Percentiles rank a stretch among this genome's conserved stretches.
Evolutionary conservation across 352 stramenopile genomes (phyloP).

Genomic region (Thalassiosira exigua): DNA sequence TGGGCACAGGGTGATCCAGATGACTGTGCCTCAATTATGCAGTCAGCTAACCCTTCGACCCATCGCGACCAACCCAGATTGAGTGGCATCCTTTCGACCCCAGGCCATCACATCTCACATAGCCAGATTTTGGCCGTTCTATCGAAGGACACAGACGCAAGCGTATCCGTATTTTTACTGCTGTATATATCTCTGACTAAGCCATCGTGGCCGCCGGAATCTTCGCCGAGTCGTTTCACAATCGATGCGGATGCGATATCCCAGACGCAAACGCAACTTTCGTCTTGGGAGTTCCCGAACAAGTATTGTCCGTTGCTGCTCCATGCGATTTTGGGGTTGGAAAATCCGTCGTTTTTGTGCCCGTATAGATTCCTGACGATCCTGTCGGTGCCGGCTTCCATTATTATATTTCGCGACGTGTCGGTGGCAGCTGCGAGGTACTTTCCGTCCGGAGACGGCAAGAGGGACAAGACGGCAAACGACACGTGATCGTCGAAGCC

Average conservation of each 20-base stretch:
- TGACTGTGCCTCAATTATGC: no score
- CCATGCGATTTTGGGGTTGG: conserved; percentile 82
- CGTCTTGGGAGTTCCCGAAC: conserved; percentile 79
- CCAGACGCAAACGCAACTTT: conserved; percentile 75
- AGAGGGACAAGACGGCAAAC: conserved; percentile 78
- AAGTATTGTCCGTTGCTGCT: conserved; percentile 76
- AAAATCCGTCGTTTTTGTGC: conserved; percentile 78
- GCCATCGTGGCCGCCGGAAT: conserved; percentile 53
- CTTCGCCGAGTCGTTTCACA: conserved; percentile 63
- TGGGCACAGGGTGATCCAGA: no score
- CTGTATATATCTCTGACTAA: conserved; percentile 75
- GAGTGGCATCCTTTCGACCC: no score
- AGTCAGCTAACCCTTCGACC: no score
- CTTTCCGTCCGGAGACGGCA: conserved; percentile 57
- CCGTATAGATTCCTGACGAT: conserved; percentile 81
- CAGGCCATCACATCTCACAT: conserved; percentile 50
- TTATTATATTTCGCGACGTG: conserved; percentile 79
- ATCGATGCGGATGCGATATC: conserved; percentile 75
- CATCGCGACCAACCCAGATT: no score
- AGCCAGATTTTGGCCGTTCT: conserved; percentile 78
- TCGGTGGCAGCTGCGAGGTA: conserved; percentile 81
- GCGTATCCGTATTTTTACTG: conserved; percentile 62
- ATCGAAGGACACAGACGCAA: conserved; percentile 80
- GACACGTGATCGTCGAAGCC: conserved; percentile 81
- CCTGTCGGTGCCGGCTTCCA: conserved; percentile 62